Conservation (phyloP, 2,329 filamentous ascomycete genomes). For the Lasiodiplodia gonubiensis region DNA sequence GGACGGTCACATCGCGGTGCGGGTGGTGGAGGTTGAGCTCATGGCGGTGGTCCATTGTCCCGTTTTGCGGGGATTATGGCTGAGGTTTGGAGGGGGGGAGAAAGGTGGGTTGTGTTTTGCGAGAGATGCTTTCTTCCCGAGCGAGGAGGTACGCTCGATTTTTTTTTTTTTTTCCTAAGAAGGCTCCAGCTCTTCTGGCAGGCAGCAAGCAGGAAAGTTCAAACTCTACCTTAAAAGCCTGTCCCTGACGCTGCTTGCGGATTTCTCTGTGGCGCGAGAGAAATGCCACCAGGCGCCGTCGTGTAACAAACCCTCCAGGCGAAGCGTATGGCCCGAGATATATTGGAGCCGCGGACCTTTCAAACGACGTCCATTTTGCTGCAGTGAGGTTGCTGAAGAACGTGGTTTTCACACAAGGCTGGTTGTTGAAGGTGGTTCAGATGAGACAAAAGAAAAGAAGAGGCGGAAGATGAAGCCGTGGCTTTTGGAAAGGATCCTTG, state of each 20-base stretch:
- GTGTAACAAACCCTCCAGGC: neutral
- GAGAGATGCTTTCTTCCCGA: neutral
- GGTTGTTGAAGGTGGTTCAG: neutral
- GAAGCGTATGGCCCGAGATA: too few species aligned
- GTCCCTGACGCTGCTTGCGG: neutral
- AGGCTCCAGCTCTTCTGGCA: neutral
- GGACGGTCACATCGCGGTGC: conserved; percentile 13
- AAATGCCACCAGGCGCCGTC: neutral
- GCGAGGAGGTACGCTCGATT: neutral
- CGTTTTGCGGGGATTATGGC: neutral
- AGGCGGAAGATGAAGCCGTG: neutral
- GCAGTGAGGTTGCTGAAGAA: neutral
- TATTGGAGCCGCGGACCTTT: neutral
- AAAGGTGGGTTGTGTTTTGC: too few species aligned
- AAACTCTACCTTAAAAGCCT: neutral
- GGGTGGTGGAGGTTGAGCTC: conserved; percentile 12
- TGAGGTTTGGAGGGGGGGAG: neutral
- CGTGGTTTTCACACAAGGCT: too few species aligned
- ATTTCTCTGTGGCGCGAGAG: neutral
- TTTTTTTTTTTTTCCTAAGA: neutral
- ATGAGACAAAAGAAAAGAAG: neutral
- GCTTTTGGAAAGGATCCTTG: neutral
- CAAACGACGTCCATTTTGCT: neutral
- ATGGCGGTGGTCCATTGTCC: conserved; percentile 2
- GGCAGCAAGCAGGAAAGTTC: neutral